Conservation (phyloP, 805 yeast species). For the Ogataea pilisensis region DNA sequence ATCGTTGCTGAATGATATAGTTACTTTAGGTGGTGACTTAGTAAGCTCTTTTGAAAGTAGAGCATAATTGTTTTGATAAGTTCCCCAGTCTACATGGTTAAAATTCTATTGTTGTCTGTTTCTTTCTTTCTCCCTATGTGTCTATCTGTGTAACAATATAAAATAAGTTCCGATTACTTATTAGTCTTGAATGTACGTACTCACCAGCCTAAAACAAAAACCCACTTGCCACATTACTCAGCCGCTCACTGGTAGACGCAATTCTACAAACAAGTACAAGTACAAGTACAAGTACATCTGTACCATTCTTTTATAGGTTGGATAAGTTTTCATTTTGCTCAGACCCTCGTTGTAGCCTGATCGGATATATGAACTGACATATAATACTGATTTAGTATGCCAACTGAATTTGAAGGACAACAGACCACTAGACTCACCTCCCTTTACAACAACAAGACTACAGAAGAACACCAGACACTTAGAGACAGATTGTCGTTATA, state of each 20-base stretch:
- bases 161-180: too few species aligned
- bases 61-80: not conserved
- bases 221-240: too few species aligned
- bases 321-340: too few species aligned
- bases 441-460: not conserved
- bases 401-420: not conserved
- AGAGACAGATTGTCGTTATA: too few species aligned
- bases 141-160: too few species aligned
- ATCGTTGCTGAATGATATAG: slow-evolving; percentile 70
- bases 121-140: too few species aligned
- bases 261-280: not conserved
- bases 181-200: too few species aligned
- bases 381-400: not conserved
- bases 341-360: not conserved
- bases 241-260: not conserved
- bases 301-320: too few species aligned
- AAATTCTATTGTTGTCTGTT: too few species aligned
- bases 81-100: too few species aligned
- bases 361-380: not conserved
- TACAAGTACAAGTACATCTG: too few species aligned
- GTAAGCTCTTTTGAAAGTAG: slow-evolving; percentile 30
- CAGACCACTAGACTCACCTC: not conserved
- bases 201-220: too few species aligned
- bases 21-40: slow-evolving; percentile 64
- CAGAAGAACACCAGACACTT: not conserved